Base-by-base conservation (phyloP, 2,329 filamentous ascomycete species). In the Ophiostoma fasciatum region DNA sequence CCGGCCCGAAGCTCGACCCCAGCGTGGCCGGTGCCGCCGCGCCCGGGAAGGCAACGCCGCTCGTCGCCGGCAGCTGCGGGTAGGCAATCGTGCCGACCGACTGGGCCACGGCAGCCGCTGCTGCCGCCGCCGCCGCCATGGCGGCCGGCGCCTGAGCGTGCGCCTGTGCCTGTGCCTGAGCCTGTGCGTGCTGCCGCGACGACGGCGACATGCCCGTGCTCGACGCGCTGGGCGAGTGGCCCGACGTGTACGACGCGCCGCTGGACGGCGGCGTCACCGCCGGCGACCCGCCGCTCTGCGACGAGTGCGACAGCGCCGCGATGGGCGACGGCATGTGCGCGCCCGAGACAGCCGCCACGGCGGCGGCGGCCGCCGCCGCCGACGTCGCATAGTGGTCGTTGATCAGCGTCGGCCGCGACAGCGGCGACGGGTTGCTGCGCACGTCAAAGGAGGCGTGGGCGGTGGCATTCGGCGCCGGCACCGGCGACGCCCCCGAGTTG, bases 401-500 rank as follows among this genome's bases (percentile, higher is more conserved):
- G 25, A 35, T 21, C 14, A 50, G 42, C 19, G 44, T 39, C 13
- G 51, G 45, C 38, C 54, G 51, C 12, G 43, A 33, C n/a, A 48
- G 46, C 3, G 53, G 51, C 4, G 53, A 54, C 33, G 48, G 46
- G 49, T 69, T 62, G 50, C 68, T 62, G 44, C 74, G 71, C 57
- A 71, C 64, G 46, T 66, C 67, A 37, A 70, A 62, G n/a, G n/a
- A n/a, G 25, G 51, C 53, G 49, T 84, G 78, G 43, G 85, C 74
- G 48, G 82, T 80, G n/a, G n/a, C n/a, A n/a, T n/a, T n/a, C n/a
- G n/a, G n/a, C n/a, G n/a, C n/a, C 40, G 92, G 72, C 39, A 82
- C 81, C 3, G 83, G 82, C 22, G 84, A 78, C 34, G 85, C 78
- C 48, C 77, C 82, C 37, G 85, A 78, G 55, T 79, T 93, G 61